A percentile compares a stretch with the other conserved stretches of the same genome.
phyloP scores from a whole-genome alignment of 2,329 filamentous ascomycete genomes.

The Triangularia setosa region DNA sequence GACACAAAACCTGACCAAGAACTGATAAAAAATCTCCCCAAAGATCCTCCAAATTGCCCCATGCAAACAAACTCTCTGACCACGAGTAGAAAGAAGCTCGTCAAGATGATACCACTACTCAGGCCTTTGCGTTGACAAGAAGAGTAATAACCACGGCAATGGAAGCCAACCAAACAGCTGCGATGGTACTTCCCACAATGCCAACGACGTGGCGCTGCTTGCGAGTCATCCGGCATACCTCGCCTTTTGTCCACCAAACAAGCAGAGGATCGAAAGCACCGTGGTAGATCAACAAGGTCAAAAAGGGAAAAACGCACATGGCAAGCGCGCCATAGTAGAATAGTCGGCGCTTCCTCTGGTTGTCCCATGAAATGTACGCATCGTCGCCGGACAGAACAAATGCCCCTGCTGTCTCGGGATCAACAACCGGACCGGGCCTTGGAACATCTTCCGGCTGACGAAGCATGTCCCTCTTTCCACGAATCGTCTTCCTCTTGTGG shows the following conservation, averaged over 20 bases:
- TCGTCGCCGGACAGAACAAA: conserved; percentile 15
- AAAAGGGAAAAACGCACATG: conserved; percentile 45
- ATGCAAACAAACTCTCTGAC: conserved; percentile 1
- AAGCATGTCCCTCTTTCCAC: neutral
- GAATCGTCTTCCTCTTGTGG: conserved; percentile 9
- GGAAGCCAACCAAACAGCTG: conserved; percentile 5
- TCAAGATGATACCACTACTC: neutral
- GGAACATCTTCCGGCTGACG: neutral
- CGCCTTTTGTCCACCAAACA: conserved; percentile 47
- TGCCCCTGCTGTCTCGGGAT: conserved; percentile 16
- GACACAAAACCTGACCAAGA: conserved; percentile 3
- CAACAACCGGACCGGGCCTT: conserved; percentile 12
- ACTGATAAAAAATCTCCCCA: conserved; percentile 3
- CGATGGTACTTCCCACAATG: neutral
- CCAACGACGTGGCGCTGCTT: conserved; percentile 12
- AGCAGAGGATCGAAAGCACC: conserved; percentile 44
- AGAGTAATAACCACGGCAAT: conserved; percentile 5
- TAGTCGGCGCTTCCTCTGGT: conserved; percentile 29
- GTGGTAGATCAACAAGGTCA: conserved; percentile 41
- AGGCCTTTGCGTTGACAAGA: neutral
- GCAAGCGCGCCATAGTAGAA: conserved; percentile 39
- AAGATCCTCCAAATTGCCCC: conserved; percentile 5
- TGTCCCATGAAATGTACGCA: conserved; percentile 28
- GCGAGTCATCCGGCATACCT: conserved; percentile 25
- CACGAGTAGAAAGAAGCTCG: neutral